phyloP scores from a whole-genome alignment of 2,329 filamentous ascomycete genomes.

The Colletotrichum costaricense region DNA sequence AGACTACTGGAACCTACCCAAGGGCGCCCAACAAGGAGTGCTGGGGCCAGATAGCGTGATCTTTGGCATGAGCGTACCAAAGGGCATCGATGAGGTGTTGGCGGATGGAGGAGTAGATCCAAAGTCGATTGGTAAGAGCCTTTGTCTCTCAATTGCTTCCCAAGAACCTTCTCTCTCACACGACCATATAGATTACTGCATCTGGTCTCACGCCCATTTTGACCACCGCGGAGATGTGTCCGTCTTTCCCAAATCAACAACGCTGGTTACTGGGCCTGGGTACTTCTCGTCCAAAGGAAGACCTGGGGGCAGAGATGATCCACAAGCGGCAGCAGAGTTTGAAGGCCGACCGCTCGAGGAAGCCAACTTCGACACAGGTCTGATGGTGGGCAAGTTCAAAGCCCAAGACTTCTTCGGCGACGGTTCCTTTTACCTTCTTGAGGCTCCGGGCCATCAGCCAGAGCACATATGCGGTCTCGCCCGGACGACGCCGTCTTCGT shows the following conservation, averaged over 20 bases:
- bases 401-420: conserved; percentile 56
- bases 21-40: neutral
- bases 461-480: conserved; percentile 40
- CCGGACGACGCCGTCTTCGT: conserved; percentile 32
- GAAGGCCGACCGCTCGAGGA: conserved; percentile 33
- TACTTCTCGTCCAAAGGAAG: conserved; percentile 23
- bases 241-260: conserved; percentile 39
- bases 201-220: conserved; percentile 45
- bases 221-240: conserved; percentile 44
- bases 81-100: conserved; percentile 37
- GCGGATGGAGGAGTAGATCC: conserved; percentile 23
- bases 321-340: conserved; percentile 30
- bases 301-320: conserved; percentile 16
- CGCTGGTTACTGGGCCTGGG: conserved; percentile 41
- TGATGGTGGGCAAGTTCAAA: conserved; percentile 47
- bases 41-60: conserved; percentile 22
- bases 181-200: conserved; percentile 35
- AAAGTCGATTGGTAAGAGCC: conserved; percentile 19
- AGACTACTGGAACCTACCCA: conserved; percentile 36
- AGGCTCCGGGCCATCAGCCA: conserved; percentile 40
- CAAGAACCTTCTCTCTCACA: neutral
- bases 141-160: neutral
- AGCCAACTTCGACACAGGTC: conserved; percentile 33
- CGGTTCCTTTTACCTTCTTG: conserved; percentile 54
- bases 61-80: conserved; percentile 26